Conservation (phyloP, 352 stramenopile species). For the Globisporangium iwayamae region DNA sequence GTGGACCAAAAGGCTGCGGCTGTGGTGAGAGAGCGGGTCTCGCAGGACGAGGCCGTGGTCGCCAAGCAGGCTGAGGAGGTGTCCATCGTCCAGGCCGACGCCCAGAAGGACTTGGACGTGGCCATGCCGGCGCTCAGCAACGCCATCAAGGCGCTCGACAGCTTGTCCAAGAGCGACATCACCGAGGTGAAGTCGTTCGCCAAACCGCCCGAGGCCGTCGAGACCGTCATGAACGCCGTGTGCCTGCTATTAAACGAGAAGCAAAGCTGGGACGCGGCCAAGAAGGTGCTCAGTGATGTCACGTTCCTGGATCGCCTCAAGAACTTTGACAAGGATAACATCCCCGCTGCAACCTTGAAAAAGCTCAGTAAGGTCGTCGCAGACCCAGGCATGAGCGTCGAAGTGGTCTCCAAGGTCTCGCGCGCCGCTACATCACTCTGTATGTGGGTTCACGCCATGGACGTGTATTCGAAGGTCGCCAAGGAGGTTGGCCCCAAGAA, state of each 20-base stretch:
- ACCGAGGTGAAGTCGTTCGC: constrained; percentile 94
- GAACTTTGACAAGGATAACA: constrained; percentile 95
- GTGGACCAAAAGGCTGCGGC: constrained; percentile 91
- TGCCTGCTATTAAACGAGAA: constrained; percentile 92
- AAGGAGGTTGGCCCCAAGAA: constrained; percentile 94
- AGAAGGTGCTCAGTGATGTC: constrained; percentile 88
- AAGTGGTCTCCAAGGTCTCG: constrained; percentile 91
- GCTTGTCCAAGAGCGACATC: constrained; percentile 92
- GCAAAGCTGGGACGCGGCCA: constrained; percentile 90
- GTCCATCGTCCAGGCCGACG: constrained; percentile 86
- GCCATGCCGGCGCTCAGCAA: constrained; percentile 90
- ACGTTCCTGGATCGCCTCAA: constrained; percentile 90
- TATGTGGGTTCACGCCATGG: constrained; percentile 94
- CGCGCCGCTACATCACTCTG: constrained; percentile 89
- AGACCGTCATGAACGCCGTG: constrained; percentile 94
- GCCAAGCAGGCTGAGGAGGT: constrained; percentile 91
- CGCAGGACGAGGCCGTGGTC: constrained; percentile 89
- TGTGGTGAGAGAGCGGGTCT: constrained; percentile 83
- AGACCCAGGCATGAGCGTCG: constrained; percentile 85
- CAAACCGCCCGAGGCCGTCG: constrained; percentile 89
- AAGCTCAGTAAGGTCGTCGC: constrained; percentile 85
- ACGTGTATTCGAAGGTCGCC: constrained; percentile 93
- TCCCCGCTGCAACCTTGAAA: constrained; percentile 80
- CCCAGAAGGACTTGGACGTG: constrained; percentile 91
- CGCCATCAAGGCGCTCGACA: constrained; percentile 87